A percentile compares a stretch with the other conserved stretches of the same genome.
phyloP scores from a whole-genome alignment of 164 flowering plant species.

The Taxillus chinensis region DNA sequence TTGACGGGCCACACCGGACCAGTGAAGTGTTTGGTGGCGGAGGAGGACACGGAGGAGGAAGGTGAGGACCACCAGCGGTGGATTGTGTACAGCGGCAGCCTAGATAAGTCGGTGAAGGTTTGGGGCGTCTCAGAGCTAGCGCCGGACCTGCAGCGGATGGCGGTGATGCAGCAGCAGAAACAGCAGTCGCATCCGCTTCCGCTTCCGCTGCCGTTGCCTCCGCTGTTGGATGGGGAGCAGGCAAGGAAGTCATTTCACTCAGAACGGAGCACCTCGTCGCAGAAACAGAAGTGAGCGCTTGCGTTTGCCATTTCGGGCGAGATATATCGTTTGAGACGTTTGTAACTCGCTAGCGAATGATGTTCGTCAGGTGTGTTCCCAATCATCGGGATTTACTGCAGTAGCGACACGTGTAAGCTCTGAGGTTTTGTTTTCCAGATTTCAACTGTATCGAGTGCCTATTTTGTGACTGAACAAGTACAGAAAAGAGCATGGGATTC shows the following conservation, averaged over 20 bases:
- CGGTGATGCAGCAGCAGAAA: background rate
- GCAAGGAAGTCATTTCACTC: conserved; percentile 9
- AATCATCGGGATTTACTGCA: too few species aligned
- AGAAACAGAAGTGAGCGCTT: background rate
- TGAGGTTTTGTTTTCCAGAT: too few species aligned
- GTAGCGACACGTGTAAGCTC: too few species aligned
- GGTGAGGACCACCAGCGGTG: conserved; percentile 24
- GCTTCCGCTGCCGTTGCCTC: background rate
- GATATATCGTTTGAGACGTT: too few species aligned
- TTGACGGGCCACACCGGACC: conserved; percentile 78
- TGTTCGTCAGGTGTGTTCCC: too few species aligned
- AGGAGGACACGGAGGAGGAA: conserved; percentile 26
- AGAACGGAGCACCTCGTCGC: conserved; percentile 10
- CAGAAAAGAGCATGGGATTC: too few species aligned
- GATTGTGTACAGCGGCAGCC: conserved; percentile 72
- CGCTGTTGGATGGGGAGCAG: conserved; percentile 4
- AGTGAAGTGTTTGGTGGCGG: conserved; percentile 67
- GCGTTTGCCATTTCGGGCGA: too few species aligned
- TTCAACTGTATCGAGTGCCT: too few species aligned
- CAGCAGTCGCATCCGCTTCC: background rate
- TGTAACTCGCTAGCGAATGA: too few species aligned
- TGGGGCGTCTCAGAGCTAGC: conserved; percentile 61
- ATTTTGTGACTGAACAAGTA: too few species aligned
- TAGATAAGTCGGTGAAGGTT: conserved; percentile 77
- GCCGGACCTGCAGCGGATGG: conserved; percentile 22